Conservation (phyloP, 345 rosid genomes). For the Hibiscus tridactylites region DNA sequence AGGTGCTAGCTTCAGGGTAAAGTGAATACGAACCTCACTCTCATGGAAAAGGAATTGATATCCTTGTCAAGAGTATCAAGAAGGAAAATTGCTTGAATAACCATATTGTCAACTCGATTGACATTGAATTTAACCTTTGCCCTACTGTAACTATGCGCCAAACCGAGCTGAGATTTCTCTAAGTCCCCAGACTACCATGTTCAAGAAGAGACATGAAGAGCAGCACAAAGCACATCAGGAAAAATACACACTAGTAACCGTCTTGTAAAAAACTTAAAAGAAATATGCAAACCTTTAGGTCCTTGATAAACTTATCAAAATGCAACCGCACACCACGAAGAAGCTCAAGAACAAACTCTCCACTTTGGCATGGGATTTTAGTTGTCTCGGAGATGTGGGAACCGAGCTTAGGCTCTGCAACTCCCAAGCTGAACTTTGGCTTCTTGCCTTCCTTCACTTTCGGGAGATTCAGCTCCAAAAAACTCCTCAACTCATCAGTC, state of each 20-base stretch:
- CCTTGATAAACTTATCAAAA: conserved; percentile 79
- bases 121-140: conserved; percentile 97
- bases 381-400: conserved; percentile 72
- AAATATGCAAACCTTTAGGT: conserved; percentile 55
- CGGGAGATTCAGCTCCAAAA: conserved; percentile 80
- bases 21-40: conserved; percentile 64
- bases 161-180: conserved; percentile 91
- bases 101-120: conserved; percentile 87
- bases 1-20: neutral
- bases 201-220: neutral
- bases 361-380: conserved; percentile 77
- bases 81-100: conserved; percentile 85
- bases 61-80: conserved; percentile 90
- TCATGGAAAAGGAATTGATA: conserved; percentile 75
- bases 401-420: conserved; percentile 79
- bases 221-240: neutral
- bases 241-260: neutral
- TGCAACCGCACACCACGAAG: conserved; percentile 81
- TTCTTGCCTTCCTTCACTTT: conserved; percentile 72
- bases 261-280: neutral
- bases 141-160: conserved; percentile 91
- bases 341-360: conserved; percentile 77
- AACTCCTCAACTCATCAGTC: conserved; percentile 82
- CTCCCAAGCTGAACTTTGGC: conserved; percentile 69
- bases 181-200: conserved; percentile 69